These are phyloP conservation scores for Mycena galericulata DNA, from an alignment of 768 basidiomycete genomes.

Conservation along the genomic window DNA sequence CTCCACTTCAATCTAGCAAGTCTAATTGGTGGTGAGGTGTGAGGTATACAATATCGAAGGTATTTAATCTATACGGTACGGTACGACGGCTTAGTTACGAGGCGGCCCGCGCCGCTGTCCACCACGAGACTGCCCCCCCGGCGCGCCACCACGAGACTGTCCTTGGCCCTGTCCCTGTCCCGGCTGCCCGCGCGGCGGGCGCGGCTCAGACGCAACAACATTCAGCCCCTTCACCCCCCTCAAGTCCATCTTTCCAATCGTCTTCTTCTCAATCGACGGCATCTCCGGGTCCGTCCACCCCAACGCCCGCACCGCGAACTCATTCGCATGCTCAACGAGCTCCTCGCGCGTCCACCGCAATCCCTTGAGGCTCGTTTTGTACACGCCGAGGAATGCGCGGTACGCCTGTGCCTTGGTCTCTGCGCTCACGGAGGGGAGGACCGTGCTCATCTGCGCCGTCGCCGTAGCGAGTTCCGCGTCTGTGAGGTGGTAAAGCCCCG, in stretches of 20 bases:
- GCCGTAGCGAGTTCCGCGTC: conserved; percentile 31
- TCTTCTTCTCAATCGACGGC: conserved; percentile 56
- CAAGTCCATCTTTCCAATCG: conserved; percentile 65
- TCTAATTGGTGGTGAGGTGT: neutral
- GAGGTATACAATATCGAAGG: neutral
- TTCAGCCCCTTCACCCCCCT: conserved; percentile 49
- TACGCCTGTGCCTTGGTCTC: conserved; percentile 64
- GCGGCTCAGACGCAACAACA: conserved; percentile 24
- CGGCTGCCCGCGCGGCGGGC: neutral
- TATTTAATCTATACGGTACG: neutral
- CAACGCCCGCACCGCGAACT: conserved; percentile 48
- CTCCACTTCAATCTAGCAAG: neutral
- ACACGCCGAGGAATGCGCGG: conserved; percentile 68
- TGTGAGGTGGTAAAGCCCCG: conserved; percentile 22
- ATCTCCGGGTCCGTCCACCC: conserved; percentile 50
- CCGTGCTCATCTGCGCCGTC: conserved; percentile 35
- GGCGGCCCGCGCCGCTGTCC: neutral
- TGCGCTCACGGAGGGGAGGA: conserved; percentile 48
- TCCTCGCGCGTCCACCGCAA: conserved; percentile 53
- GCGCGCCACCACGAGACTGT: neutral
- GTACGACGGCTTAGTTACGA: neutral
- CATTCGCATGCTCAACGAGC: conserved; percentile 55
- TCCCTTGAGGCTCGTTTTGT: conserved; percentile 53
- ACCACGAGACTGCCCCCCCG: neutral
- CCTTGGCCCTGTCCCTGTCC: neutral